Evolutionary conservation across 345 rosid genomes (phyloP).

Genomic region (Physaria fendleri): DNA sequence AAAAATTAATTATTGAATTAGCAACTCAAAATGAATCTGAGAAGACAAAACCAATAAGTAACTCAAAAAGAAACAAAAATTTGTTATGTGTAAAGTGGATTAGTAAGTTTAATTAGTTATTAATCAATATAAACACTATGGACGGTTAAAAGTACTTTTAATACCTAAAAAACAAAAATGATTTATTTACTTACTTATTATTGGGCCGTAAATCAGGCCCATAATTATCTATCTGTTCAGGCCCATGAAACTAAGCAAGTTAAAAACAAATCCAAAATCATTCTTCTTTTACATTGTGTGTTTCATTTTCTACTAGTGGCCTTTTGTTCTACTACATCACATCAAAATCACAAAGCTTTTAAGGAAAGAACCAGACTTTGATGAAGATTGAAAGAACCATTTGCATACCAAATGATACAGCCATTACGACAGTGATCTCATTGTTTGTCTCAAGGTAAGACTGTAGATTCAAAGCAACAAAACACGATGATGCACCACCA

Average conservation of each 20-base stretch:
- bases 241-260: no score
- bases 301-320: no score
- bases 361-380: conserved; percentile 94
- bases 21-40: background rate
- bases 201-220: no score
- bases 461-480: conserved; percentile 66
- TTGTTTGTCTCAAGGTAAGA: conserved; percentile 39
- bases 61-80: conserved; percentile 9
- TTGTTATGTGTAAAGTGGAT: background rate
- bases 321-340: conserved; percentile 12
- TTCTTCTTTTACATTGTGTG: no score
- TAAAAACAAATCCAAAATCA: no score
- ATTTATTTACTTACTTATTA: no score
- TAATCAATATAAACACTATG: background rate
- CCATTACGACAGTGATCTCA: conserved; percentile 46
- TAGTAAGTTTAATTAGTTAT: background rate
- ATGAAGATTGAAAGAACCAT: conserved; percentile 76
- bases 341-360: conserved; percentile 20
- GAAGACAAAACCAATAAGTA: conserved; percentile 18
- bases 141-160: no score
- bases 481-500: conserved; percentile 64
- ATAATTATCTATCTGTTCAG: no score
- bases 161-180: no score
- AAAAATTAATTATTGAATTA: background rate
- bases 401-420: conserved; percentile 70